Evolutionary conservation across 805 yeast species (phyloP).

Genomic region (Pichia californica): DNA sequence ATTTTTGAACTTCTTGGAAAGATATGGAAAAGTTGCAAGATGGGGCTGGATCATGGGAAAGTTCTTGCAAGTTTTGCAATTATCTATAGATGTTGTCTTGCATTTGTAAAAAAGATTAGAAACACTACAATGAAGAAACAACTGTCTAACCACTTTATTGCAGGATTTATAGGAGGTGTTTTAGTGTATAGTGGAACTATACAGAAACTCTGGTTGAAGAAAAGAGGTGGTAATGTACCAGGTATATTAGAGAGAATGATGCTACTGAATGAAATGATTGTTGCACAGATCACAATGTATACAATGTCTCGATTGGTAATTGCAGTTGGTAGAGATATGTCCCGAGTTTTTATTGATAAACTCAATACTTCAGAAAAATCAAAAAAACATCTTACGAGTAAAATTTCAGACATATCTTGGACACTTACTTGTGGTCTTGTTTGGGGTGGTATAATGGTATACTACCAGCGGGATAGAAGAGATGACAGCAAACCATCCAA

Average conservation of each 20-base stretch:
- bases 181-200: constrained; percentile 26
- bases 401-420: constrained; percentile 37
- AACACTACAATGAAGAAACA: neutral
- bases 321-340: constrained; percentile 50
- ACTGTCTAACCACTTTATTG: constrained; percentile 15
- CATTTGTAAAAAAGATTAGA: neutral
- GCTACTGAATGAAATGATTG: constrained; percentile 31
- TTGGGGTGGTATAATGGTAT: constrained; percentile 72
- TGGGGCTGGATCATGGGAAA: constrained; percentile 29
- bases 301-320: constrained; percentile 63
- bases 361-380: neutral
- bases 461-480: constrained; percentile 53
- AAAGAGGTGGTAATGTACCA: neutral
- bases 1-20: constrained; percentile 14
- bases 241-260: neutral
- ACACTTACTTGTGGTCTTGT: constrained; percentile 51
- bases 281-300: constrained; percentile 71
- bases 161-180: constrained; percentile 27
- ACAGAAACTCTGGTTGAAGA: neutral
- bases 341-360: constrained; percentile 18
- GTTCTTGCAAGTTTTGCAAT: constrained; percentile 27
- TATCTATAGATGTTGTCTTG: constrained; percentile 17
- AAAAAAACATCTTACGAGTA: too few species aligned
- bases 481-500: constrained; percentile 11
- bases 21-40: constrained; percentile 16